Evolutionary conservation across 2,329 filamentous ascomycete genomes (phyloP), one percentile per base, ranked within the genome.

Genomic region (Rhynchosporium agropyri): DNA sequence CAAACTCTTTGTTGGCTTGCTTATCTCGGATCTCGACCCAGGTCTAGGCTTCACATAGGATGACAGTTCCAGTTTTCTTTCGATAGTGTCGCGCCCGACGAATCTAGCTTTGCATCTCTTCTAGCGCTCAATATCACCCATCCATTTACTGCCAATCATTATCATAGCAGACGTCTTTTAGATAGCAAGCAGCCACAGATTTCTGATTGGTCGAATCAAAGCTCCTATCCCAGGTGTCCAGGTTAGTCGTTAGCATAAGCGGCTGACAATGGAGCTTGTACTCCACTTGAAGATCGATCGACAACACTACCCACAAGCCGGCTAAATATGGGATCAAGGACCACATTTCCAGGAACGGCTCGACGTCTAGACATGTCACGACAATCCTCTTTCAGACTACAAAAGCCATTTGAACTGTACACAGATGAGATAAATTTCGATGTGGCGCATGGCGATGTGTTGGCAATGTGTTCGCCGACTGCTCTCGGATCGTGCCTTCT

Each of bases 391-490:
- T 7, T 36, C 13, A 20, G 29, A 33, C 29, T 36, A 36, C 8
- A 29, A 51, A 20, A 13, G 28, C 12, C 10, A 33, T 50, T 50
- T 33, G 36, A 7, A 5, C 49, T 51, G 29, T 1, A 51, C 36
- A 8, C 49, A 51, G 49, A 20, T 20, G 20, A 20, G 20, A 20
- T 20, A 20, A 20, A 20, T 40, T 31, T 53, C 3, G n/a, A 13
- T 20, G 33, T 53, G 50, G 50, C 33, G 50, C 50, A n/a, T 53
- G 12, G n/a, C n/a, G 15, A 20, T 36, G 50, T 53, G 50, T 40
- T 53, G 12, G n/a, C n/a, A 15, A 20, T 36, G 50, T 53, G 50
- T 40, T 53, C 50, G 50, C 50, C 50, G 50, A 53, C 50, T 8
- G 20, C n/a, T 15, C 13, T 28, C 33, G 20, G 7, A 53, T 53